A percentile compares a stretch with the other conserved stretches of the same genome.
These are phyloP conservation scores for Vigna angularis DNA, from an alignment of 306 rosid genomes.

Conservation along the genomic window DNA sequence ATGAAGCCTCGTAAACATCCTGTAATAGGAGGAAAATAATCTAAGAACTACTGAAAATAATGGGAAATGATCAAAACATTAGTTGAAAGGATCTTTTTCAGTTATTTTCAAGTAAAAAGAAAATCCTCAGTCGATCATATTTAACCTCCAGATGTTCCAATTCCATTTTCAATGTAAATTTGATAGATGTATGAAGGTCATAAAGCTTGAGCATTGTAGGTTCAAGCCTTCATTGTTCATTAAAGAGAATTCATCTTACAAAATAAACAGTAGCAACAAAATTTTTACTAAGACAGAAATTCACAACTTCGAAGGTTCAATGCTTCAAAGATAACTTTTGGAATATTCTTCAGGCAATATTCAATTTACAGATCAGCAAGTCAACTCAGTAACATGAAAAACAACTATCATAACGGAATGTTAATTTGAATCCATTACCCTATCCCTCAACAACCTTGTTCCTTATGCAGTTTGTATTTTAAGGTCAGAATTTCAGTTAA, in stretches of 20 bases:
- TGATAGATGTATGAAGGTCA: neutral
- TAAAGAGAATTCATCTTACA: conserved; percentile 9
- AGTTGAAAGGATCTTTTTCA: conserved; percentile 22
- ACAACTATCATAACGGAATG: neutral
- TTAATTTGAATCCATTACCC: neutral
- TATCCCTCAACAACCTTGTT: neutral
- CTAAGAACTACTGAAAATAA: conserved; percentile 28
- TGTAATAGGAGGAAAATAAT: conserved; percentile 41
- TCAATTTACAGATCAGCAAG: conserved; percentile 5
- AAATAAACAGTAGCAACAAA: neutral
- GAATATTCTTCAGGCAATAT: neutral
- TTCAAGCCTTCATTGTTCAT: conserved; percentile 2
- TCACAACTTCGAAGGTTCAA: neutral
- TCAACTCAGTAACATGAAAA: neutral
- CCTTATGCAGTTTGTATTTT: neutral
- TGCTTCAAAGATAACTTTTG: neutral
- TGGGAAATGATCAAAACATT: neutral
- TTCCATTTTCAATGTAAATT: conserved; percentile 5
- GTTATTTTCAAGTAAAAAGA: conserved; percentile 12
- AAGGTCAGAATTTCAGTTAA: neutral
- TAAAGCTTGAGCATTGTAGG: neutral
- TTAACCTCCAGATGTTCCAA: conserved; percentile 18
- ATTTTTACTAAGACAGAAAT: neutral
- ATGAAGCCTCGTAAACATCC: conserved; percentile 71
- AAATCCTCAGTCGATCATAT: conserved; percentile 28